Conservation (phyloP, 1,284 basidiomycete species). For the Tilletia setariae region DNA sequence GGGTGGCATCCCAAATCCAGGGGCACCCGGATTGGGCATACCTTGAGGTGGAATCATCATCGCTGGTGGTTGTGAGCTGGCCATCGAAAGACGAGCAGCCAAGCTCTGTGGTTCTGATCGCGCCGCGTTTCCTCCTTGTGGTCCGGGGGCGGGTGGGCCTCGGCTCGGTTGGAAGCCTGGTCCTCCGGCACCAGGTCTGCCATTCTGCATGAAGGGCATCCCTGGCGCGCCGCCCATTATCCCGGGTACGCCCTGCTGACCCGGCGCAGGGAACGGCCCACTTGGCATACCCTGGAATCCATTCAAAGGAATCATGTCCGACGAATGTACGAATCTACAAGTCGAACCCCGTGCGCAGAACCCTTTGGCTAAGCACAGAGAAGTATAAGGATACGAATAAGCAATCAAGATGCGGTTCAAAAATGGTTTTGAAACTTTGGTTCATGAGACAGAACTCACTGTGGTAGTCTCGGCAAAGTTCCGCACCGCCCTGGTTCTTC, state of each 20-base stretch:
- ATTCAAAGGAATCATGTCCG: conserved; percentile 27
- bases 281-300: conserved; percentile 5
- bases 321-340: conserved; percentile 80
- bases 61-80: not conserved
- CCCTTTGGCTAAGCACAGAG: conserved; percentile 56
- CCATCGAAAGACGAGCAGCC: conserved; percentile 9
- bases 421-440: no score
- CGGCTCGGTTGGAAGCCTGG: not conserved
- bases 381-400: not conserved
- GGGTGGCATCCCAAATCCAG: conserved; percentile 30
- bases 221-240: not conserved
- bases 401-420: conserved; percentile 19
- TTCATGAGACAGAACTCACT: conserved; percentile 27
- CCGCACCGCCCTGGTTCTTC: conserved; percentile 29
- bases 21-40: conserved; percentile 15
- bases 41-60: not conserved
- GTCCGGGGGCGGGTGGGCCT: not conserved
- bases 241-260: not conserved
- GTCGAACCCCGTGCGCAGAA: conserved; percentile 84
- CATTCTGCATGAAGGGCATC: conserved; percentile 3
- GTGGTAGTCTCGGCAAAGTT: conserved; percentile 50
- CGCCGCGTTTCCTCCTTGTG: not conserved
- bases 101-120: not conserved
- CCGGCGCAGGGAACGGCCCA: conserved; percentile 26
- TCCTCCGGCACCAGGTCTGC: not conserved